Evolutionary conservation across 306 rosid genomes (phyloP), one percentile per base, ranked within the genome.

Genomic region (Chamaecrista fasciculata): DNA sequence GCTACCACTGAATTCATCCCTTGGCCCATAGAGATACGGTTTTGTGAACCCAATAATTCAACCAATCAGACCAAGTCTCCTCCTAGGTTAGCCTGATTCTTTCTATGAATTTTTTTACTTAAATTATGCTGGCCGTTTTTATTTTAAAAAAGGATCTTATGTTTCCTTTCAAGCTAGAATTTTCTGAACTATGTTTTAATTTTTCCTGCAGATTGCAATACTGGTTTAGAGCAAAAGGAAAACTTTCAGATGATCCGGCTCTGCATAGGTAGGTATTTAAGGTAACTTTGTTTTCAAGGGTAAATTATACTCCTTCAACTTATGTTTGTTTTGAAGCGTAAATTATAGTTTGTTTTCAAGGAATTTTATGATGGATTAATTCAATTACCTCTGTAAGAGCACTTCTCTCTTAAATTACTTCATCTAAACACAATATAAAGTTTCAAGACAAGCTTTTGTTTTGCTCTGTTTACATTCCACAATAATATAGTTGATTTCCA

Each of bases 21-120:
- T 24, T 94, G 97, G 98, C 98, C 98, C 39, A 90, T 94, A 37
- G 98, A 94, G 80, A 85, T 94, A 77, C 89, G 97, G 36, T 94
- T 90, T 80, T 90, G 97, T 82, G 98, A 88, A 72, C 98, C 97
- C 21, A 83, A 34, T 50, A 69, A 76, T 53, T 73, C 84, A 18
- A 90, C 98, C 21, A 90, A 75, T 80, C 90, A 85, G 85, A 94
- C 96, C 55, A 90, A 90, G 57, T 76, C 96, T 79, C 88, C 95
- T 72, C 92, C 98, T 47, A 86, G 96, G 98, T 94, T 80, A 46
- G 82, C 71, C 42, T 29, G 68, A 42, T 58, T 71, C 66, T 47
- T 70, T 71, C 48, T 65, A 9, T 44, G 46, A 37, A 65, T 76
- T 57, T 55, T 81, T 80, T 37, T 29, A 29, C 69, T 58, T 49